phyloP scores from a whole-genome alignment of 192 early-diverging fungal genomes.

The Coemansia sp. region DNA sequence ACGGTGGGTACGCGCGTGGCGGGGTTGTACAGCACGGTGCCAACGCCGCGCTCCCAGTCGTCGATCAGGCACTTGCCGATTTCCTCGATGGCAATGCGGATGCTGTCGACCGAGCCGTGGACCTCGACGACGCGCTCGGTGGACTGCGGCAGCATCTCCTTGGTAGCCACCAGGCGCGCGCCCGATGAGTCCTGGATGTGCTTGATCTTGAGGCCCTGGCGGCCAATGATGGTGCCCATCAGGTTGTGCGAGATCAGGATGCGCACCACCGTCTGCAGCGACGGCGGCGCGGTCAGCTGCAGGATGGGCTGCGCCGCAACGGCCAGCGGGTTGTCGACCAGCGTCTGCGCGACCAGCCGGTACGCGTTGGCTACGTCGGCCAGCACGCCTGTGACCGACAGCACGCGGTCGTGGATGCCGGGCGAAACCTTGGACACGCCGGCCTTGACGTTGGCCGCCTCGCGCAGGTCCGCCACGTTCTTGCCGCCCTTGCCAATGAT shows the following conservation, averaged over 20 bases:
- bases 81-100: conserved; percentile 80
- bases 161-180: conserved; percentile 81
- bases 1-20: conserved; percentile 57
- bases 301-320: conserved; percentile 44
- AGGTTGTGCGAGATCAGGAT: conserved; percentile 87
- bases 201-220: conserved; percentile 91
- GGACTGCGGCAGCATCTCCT: conserved; percentile 88
- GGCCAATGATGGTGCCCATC: conserved; percentile 94
- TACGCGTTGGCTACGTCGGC: conserved; percentile 80
- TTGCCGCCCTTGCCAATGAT: conserved; percentile 87
- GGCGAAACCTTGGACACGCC: conserved; percentile 89
- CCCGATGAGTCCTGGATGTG: conserved; percentile 91
- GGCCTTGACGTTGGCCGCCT: conserved; percentile 81
- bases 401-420: conserved; percentile 83
- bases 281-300: conserved; percentile 54
- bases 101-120: conserved; percentile 78
- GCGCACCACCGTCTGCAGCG: conserved; percentile 66
- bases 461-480: conserved; percentile 87
- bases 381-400: conserved; percentile 72
- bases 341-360: conserved; percentile 75
- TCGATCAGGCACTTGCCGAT: conserved; percentile 84
- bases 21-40: conserved; percentile 85
- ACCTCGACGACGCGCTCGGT: conserved; percentile 93
- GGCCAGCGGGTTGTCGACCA: conserved; percentile 73
- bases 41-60: conserved; percentile 80